phyloP scores from a whole-genome alignment of 2,329 filamentous ascomycete species.

The Pseudocercospora musae region DNA sequence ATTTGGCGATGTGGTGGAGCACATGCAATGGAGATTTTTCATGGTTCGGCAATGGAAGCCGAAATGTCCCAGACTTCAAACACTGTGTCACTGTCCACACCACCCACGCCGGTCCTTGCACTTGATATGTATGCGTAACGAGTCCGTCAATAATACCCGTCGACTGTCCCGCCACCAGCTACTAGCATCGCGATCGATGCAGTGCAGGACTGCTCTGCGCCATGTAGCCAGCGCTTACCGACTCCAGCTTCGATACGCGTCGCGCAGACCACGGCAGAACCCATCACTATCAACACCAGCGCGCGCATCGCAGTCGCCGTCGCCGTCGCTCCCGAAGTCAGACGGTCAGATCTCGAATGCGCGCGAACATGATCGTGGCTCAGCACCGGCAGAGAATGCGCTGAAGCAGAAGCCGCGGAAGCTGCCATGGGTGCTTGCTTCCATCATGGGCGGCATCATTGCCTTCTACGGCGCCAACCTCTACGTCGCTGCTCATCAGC shows the following conservation, averaged over 20 bases:
- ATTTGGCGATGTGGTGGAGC: background rate
- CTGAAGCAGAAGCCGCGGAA: background rate
- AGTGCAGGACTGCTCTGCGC: constrained; percentile 14
- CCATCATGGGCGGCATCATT: constrained; percentile 31
- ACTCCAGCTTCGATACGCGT: background rate
- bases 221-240: background rate
- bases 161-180: background rate
- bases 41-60: background rate
- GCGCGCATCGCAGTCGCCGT: background rate
- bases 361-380: background rate
- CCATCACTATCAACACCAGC: background rate
- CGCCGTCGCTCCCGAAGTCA: background rate
- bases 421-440: background rate
- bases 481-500: constrained; percentile 32
- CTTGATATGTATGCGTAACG: background rate
- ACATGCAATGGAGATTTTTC: background rate
- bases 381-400: background rate
- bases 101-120: background rate
- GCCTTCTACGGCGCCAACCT: constrained; percentile 42
- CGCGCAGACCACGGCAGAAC: background rate
- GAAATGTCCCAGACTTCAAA: background rate
- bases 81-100: background rate
- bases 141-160: background rate
- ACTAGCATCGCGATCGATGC: constrained; percentile 18
- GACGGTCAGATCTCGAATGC: background rate